phyloP scores from a whole-genome alignment of 371 early-diverging fungal species.

The Mortierella sp. region DNA sequence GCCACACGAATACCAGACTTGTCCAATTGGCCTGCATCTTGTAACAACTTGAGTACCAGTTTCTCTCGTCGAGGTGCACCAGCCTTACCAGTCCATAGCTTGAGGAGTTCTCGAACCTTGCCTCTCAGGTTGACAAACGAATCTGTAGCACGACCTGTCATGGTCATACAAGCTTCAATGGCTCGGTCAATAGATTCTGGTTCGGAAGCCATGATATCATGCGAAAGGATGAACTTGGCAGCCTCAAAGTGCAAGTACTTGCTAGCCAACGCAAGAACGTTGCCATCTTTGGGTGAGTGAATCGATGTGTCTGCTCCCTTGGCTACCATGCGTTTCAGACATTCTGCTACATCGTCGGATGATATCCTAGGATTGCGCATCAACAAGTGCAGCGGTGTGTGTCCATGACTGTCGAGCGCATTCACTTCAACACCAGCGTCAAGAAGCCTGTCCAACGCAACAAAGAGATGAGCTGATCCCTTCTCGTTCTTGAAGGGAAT shows the following conservation, averaged over 20 bases:
- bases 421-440: constrained; percentile 25
- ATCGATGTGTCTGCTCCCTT: constrained; percentile 48
- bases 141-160: constrained; percentile 49
- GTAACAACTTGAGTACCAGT: constrained; percentile 26
- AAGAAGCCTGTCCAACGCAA: constrained; percentile 39
- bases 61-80: constrained; percentile 26
- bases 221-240: constrained; percentile 12
- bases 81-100: constrained; percentile 43
- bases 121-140: constrained; percentile 43
- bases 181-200: constrained; percentile 44
- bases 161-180: constrained; percentile 52
- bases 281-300: constrained; percentile 31
- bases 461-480: constrained; percentile 38
- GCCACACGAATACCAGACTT: constrained; percentile 15
- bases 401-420: constrained; percentile 31
- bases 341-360: constrained; percentile 42
- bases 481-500: constrained; percentile 46
- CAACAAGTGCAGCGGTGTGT: constrained; percentile 42
- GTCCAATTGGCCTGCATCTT: constrained; percentile 39
- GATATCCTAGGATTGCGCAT: constrained; percentile 49
- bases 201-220: constrained; percentile 33
- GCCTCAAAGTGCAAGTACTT: constrained; percentile 54
- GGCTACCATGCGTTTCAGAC: constrained; percentile 33
- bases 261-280: constrained; percentile 36
- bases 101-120: constrained; percentile 43